Evolutionary conservation across 495 filamentous ascomycete species (phyloP), one percentile per base, ranked within the genome.

Genomic region (Daldinia bambusicola): DNA sequence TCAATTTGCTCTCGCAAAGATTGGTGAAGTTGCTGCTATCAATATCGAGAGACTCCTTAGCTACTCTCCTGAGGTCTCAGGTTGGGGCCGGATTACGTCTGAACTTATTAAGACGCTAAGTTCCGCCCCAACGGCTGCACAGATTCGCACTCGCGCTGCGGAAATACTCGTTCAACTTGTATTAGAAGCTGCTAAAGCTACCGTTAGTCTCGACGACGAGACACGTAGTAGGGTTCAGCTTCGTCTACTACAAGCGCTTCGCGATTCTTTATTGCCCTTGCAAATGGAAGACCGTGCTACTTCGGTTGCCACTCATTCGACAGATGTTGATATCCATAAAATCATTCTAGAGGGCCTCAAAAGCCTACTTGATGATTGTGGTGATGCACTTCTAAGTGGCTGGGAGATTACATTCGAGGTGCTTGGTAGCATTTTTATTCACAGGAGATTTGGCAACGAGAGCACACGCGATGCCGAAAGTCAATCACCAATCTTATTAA

Each of bases 401-500:
- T 99, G 95, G 95, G 86, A 90, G 51, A 84, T 92, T 55, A 89
- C 92, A 4, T 97, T 99, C 71, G 89, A 90, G 55, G 89, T 98
- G 61, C 92, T 98, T 61, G 87, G 88, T 58, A 96, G 89, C 71
- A 92, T 94, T 4, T 98, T 98, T 74, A 80, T 89, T 57, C 79
- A 77, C 32, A 76, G 75, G 55, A 76, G 70, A 6, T 63, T 77
- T 4, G 61, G 52, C 50, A 31, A 72, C 32, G 80, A 76, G 41
- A 61, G 73, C 31, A 57, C 52, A 50, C 67, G 74, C 13, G 70
- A 74, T 14, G 22, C 65, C 13, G 22, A 60, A 36, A 50, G 66
- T 16, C 71, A 72, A 66, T 73, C 73, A 6, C 26, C 66, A 5
- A 57, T 68, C 6, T 74, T 84, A 6, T 80, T 72, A n/a, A 87